Conservation (phyloP, 2,329 filamentous ascomycete genomes). For the Plectosphaerella plurivora region DNA sequence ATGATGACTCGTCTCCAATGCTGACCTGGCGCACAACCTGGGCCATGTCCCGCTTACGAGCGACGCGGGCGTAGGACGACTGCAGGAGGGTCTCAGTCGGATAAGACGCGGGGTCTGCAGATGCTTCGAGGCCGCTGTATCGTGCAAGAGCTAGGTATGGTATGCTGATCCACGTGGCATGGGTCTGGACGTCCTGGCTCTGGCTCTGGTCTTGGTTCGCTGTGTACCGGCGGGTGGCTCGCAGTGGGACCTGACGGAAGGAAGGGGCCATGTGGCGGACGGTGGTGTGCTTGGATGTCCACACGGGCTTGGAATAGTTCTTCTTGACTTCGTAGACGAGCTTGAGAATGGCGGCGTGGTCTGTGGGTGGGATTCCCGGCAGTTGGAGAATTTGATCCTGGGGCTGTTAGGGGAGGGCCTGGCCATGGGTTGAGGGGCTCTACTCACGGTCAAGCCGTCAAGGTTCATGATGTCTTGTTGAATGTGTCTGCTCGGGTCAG, state of each 20-base stretch:
- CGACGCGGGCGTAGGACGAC: conserved; percentile 32
- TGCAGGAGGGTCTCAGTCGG: conserved; percentile 40
- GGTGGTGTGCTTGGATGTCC: conserved; percentile 29
- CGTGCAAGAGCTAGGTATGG: conserved; percentile 42
- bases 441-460: conserved; percentile 33
- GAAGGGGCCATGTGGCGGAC: conserved; percentile 37
- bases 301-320: conserved; percentile 27
- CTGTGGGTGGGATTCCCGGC: conserved; percentile 22
- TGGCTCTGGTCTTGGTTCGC: conserved; percentile 7
- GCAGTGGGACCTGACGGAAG: conserved; percentile 29
- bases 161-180: conserved; percentile 36
- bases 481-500: conserved; percentile 26
- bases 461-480: conserved; percentile 35
- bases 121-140: conserved; percentile 32
- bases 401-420: background rate
- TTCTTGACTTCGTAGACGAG: conserved; percentile 33
- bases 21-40: conserved; percentile 39
- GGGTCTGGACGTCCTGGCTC: conserved; percentile 9
- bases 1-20: conserved; percentile 27
- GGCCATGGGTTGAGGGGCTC: background rate
- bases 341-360: conserved; percentile 27
- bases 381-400: conserved; percentile 11
- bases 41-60: conserved; percentile 35
- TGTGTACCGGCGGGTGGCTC: conserved; percentile 8
- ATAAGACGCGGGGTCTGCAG: conserved; percentile 26